A percentile compares a stretch with the other conserved stretches of the same genome.
phyloP scores from a whole-genome alignment of 129 eudicot genomes.

The Saussurea involucrata region DNA sequence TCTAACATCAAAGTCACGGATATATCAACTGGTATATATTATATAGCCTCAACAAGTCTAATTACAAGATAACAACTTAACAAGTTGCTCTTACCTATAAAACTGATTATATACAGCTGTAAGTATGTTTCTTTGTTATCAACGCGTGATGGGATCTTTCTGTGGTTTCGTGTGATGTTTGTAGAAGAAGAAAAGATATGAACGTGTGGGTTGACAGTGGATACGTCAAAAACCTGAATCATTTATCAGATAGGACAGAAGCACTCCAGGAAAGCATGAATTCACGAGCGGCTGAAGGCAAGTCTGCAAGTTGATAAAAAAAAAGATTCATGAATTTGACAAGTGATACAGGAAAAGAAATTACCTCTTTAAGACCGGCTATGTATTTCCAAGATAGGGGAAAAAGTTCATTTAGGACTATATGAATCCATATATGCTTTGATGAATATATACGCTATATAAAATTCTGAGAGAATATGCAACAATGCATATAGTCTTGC shows the following conservation, averaged over 20 bases:
- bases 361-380: not conserved
- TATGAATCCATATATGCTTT: not conserved
- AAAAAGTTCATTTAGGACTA: not conserved
- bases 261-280: conserved; percentile 92
- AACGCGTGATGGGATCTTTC: conserved; percentile 3
- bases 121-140: conserved; percentile 1
- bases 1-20: conserved; percentile 3
- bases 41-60: not conserved
- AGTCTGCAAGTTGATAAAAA: conserved; percentile 45
- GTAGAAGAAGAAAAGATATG: conserved; percentile 1
- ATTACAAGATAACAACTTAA: conserved; percentile 4
- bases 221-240: conserved; percentile 25
- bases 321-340: not conserved
- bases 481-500: not conserved
- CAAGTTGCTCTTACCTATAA: conserved; percentile 6
- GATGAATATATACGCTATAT: too few species aligned
- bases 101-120: conserved; percentile 20
- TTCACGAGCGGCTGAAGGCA: conserved; percentile 86
- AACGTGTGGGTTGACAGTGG: not conserved
- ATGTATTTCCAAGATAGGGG: not conserved
- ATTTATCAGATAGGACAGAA: conserved; percentile 69
- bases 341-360: not conserved
- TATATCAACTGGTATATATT: not conserved
- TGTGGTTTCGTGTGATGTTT: not conserved
- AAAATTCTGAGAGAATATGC: not conserved